Evolutionary conservation across 2,329 filamentous ascomycete species (phyloP).

Genomic region (Botrytis tulipae): DNA sequence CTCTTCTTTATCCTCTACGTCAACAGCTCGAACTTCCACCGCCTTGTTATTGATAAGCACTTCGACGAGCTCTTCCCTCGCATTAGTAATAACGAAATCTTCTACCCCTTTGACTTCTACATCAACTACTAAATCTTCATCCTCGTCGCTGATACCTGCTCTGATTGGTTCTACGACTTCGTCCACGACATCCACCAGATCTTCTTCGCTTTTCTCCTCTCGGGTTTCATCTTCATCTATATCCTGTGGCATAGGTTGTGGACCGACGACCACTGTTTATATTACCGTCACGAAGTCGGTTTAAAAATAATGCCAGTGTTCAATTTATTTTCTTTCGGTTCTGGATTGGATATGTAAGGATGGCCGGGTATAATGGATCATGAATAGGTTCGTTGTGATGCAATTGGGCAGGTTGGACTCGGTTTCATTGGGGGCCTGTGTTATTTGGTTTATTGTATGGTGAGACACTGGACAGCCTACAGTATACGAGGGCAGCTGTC

Average conservation of each 20-base stretch:
- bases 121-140: background rate
- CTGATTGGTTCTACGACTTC: background rate
- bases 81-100: background rate
- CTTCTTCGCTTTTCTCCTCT: background rate
- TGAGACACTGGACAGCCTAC: background rate
- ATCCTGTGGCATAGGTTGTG: background rate
- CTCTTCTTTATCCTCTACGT: background rate
- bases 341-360: background rate
- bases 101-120: background rate
- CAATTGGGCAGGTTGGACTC: background rate
- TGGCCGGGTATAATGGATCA: background rate
- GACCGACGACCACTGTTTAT: slow-evolving; percentile 10
- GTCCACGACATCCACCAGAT: background rate
- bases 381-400: background rate
- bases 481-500: background rate
- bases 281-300: background rate
- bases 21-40: background rate
- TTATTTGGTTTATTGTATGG: background rate
- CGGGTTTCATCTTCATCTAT: background rate
- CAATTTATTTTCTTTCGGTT: background rate
- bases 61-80: background rate
- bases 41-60: background rate
- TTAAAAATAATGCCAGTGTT: background rate
- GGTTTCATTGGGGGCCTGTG: too few relatives aligned
- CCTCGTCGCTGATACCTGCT: background rate